phyloP scores from a whole-genome alignment of 176 grass and related monocot species.

The Alopecurus myosuroides region DNA sequence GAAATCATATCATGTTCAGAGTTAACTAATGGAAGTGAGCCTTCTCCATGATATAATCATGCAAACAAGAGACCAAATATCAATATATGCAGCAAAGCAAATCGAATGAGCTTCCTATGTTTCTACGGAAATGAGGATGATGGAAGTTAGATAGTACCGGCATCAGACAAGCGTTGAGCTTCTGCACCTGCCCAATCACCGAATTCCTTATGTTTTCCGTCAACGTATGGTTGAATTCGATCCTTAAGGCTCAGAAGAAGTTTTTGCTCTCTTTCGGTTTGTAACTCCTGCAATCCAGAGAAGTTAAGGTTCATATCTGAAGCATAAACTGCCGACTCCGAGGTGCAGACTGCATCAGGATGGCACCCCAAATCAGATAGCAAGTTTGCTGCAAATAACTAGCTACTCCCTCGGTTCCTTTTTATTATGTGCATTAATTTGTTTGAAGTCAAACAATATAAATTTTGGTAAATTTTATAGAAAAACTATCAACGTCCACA shows the following conservation, averaged over 20 bases:
- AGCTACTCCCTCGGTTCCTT: background rate
- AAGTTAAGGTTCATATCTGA: background rate
- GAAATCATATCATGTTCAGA: background rate
- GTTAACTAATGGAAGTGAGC: background rate
- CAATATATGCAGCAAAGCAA: background rate
- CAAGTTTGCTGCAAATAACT: background rate
- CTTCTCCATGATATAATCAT: background rate
- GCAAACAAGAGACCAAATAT: background rate
- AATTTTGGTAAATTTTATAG: background rate
- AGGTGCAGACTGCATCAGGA: background rate
- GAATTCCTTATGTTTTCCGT: slow-evolving; percentile 57
- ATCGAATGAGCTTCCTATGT: background rate
- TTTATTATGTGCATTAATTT: background rate
- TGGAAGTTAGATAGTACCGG: slow-evolving; percentile 30
- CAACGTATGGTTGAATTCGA: slow-evolving; percentile 67
- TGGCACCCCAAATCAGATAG: background rate
- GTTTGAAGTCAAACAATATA: background rate
- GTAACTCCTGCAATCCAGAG: slow-evolving; percentile 46
- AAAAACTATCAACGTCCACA: background rate
- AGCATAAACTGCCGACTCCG: background rate
- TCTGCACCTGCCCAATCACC: slow-evolving; percentile 76
- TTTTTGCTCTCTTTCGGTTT: slow-evolving; percentile 69
- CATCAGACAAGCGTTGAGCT: slow-evolving; percentile 66
- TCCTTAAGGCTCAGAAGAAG: slow-evolving; percentile 64
- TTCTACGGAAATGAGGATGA: background rate